phyloP scores from a whole-genome alignment of 2,329 filamentous ascomycete genomes.

The Albifimbria verrucaria region DNA sequence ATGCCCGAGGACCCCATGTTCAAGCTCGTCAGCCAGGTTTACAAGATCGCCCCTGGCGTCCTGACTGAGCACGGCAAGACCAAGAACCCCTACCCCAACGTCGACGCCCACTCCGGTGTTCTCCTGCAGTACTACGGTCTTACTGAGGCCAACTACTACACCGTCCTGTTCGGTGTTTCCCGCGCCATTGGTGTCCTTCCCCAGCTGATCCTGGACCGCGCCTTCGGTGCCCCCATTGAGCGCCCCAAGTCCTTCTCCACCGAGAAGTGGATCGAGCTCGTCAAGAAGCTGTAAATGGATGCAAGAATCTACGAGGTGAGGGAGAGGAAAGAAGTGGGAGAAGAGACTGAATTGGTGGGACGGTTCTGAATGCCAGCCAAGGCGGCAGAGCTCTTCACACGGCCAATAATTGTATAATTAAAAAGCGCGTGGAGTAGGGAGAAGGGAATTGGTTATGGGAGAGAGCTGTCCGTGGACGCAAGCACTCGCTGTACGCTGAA shows the following conservation, averaged over 20 bases:
- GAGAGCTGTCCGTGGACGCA: neutral
- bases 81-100: slow-evolving; percentile 99
- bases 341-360: too few relatives aligned
- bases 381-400: neutral
- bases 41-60: slow-evolving; percentile 98
- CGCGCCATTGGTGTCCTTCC: slow-evolving; percentile 97
- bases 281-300: slow-evolving; percentile 75
- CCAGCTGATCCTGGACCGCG: slow-evolving; percentile 99
- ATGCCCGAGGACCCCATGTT: slow-evolving; percentile 98
- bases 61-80: slow-evolving; percentile 99
- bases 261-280: slow-evolving; percentile 91
- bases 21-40: slow-evolving; percentile 99
- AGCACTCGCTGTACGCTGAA: neutral
- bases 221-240: slow-evolving; percentile 95
- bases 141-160: slow-evolving; percentile 99
- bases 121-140: slow-evolving; percentile 99
- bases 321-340: too few relatives aligned
- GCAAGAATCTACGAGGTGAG: neutral
- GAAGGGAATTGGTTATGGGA: neutral
- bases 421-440: neutral
- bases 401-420: neutral
- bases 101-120: slow-evolving; percentile 97
- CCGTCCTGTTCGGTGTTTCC: slow-evolving; percentile 97
- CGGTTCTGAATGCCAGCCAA: neutral
- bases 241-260: slow-evolving; percentile 99